Evolutionary conservation across 768 basidiomycete genomes (phyloP).

Genomic region (Mycena chlorophos): DNA sequence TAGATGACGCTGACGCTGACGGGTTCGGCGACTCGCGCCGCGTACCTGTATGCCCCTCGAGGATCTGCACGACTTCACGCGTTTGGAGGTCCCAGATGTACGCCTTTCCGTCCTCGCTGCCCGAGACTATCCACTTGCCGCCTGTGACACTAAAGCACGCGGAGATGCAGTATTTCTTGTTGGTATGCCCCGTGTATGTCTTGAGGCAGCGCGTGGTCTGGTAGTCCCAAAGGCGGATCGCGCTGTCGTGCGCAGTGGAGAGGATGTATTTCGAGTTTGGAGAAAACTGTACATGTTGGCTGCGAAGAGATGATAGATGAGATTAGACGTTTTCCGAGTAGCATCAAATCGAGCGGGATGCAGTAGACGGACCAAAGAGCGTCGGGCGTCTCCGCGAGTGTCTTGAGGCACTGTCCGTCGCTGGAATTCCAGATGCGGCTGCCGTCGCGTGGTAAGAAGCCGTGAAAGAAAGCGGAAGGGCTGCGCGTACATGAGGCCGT

Average conservation of each 20-base stretch:
- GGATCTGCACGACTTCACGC: conserved; percentile 77
- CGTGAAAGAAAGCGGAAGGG: neutral
- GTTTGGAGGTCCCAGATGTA: conserved; percentile 92
- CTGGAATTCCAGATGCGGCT: conserved; percentile 96
- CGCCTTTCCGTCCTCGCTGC: conserved; percentile 87
- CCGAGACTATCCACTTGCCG: conserved; percentile 88
- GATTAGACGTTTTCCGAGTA: neutral
- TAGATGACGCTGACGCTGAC: neutral
- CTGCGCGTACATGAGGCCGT: conserved; percentile 84
- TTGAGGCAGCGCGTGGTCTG: conserved; percentile 88
- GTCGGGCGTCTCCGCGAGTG: conserved; percentile 85
- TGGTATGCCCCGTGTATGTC: conserved; percentile 82
- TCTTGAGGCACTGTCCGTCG: conserved; percentile 94
- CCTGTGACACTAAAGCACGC: conserved; percentile 84
- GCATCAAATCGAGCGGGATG: neutral
- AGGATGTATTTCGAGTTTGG: conserved; percentile 95
- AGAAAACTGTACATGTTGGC: conserved; percentile 91
- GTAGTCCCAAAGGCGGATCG: conserved; percentile 94
- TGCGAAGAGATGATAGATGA: conserved; percentile 28
- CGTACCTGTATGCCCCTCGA: conserved; percentile 74
- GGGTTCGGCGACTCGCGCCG: neutral
- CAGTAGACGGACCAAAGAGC: conserved; percentile 65
- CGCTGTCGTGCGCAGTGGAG: conserved; percentile 90
- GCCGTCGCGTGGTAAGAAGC: conserved; percentile 7
- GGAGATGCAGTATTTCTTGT: conserved; percentile 81